These are phyloP conservation scores for Scytalidium sp. DNA, from an alignment of 2,329 filamentous ascomycete species.

Conservation along the genomic window DNA sequence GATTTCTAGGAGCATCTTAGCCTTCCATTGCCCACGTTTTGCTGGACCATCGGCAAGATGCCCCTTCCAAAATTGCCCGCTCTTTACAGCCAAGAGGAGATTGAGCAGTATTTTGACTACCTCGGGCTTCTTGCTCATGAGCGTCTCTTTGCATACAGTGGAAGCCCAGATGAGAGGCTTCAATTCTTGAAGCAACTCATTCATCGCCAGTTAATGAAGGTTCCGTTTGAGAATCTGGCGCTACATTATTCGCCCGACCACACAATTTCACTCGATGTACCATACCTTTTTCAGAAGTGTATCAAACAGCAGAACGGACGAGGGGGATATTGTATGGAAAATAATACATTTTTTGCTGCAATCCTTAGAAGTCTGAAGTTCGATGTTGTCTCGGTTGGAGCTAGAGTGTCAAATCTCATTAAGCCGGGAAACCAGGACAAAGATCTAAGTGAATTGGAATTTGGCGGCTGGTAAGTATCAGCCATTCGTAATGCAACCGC, in stretches of 20 bases:
- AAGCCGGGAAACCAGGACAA: slow-evolving; percentile 28
- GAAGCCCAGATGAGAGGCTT: not conserved
- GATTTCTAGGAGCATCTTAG: no score
- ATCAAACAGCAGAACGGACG: slow-evolving; percentile 36
- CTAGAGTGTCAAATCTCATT: slow-evolving; percentile 32
- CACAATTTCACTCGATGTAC: slow-evolving; percentile 39
- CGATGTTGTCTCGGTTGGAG: slow-evolving; percentile 51
- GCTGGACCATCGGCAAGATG: no score
- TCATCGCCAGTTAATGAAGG: slow-evolving; percentile 41
- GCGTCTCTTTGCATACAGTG: not conserved
- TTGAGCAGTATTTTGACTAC: not conserved
- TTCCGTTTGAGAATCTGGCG: slow-evolving; percentile 56
- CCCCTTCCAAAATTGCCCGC: not conserved
- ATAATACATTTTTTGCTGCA: slow-evolving; percentile 48
- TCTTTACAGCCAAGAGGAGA: not conserved
- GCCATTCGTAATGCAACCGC: no score
- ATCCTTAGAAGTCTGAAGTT: slow-evolving; percentile 48
- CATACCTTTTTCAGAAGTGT: slow-evolving; percentile 48
- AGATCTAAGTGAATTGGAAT: slow-evolving; percentile 32
- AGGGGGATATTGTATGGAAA: slow-evolving; percentile 61
- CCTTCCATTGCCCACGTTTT: no score
- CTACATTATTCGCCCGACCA: slow-evolving; percentile 45
- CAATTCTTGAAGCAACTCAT: not conserved
- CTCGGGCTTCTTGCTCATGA: not conserved
- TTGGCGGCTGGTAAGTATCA: slow-evolving; percentile 41